Evolutionary conservation across 169 alveolate genomes (phyloP).

Genomic region (Nephromyces sp.): DNA sequence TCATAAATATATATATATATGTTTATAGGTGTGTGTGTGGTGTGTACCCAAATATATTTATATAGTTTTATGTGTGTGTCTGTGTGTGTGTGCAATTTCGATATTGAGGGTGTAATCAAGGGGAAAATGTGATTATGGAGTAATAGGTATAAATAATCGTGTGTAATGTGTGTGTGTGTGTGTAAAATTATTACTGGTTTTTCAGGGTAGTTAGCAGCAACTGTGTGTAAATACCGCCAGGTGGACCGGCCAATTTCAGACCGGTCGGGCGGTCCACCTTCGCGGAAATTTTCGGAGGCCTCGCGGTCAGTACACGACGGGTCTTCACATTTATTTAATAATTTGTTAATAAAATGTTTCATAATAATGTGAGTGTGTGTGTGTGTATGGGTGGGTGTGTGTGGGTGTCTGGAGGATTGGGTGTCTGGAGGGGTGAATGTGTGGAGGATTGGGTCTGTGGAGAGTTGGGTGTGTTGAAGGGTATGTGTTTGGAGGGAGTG

Average conservation of each 20-base stretch:
- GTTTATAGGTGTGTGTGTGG: background rate
- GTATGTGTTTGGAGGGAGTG: too few relatives aligned
- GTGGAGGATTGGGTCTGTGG: too few relatives aligned
- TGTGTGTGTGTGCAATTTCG: background rate
- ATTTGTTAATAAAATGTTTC: too few relatives aligned
- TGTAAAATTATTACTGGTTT: constrained; percentile 36
- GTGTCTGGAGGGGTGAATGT: too few relatives aligned
- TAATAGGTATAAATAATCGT: background rate
- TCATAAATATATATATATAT: background rate
- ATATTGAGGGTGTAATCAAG: background rate
- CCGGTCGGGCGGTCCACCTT: constrained; percentile 64
- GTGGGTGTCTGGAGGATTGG: too few relatives aligned
- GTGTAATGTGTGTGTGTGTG: background rate
- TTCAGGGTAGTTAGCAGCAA: constrained; percentile 59
- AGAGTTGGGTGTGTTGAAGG: too few relatives aligned
- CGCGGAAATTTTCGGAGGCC: too few relatives aligned
- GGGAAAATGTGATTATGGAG: too few relatives aligned
- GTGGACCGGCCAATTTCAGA: constrained; percentile 65
- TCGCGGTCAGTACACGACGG: background rate
- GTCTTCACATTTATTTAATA: too few relatives aligned
- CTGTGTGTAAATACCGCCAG: constrained; percentile 63
- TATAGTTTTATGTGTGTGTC: background rate
- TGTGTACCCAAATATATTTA: too few relatives aligned
- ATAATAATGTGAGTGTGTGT: too few relatives aligned
- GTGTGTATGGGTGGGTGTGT: too few relatives aligned